These are phyloP conservation scores for Scutellaria barbata DNA, from an alignment of 257 asterid species.

Conservation along the genomic window DNA sequence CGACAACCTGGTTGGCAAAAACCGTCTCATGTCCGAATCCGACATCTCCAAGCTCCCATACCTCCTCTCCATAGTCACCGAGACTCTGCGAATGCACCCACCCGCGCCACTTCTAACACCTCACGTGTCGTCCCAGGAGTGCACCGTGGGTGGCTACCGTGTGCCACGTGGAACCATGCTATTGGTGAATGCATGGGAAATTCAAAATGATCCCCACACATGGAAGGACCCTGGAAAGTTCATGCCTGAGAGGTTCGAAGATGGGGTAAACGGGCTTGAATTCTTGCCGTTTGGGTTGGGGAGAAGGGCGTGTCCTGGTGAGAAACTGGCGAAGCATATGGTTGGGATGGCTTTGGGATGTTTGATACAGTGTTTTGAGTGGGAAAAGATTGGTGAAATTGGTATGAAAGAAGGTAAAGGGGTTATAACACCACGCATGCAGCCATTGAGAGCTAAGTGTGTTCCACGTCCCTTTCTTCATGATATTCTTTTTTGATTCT, in stretches of 20 bases:
- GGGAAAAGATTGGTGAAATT: slow-evolving; percentile 41
- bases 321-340: slow-evolving; percentile 39
- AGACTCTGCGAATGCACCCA: slow-evolving; percentile 47
- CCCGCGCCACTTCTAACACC: slow-evolving; percentile 46
- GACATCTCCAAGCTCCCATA: slow-evolving; percentile 42
- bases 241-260: slow-evolving; percentile 41
- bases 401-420: slow-evolving; percentile 45
- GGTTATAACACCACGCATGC: slow-evolving; percentile 34
- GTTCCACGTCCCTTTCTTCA: slow-evolving; percentile 35
- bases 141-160: slow-evolving; percentile 32
- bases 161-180: slow-evolving; percentile 46
- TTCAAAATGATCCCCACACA: slow-evolving; percentile 31
- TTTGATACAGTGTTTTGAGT: slow-evolving; percentile 48
- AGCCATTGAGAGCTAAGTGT: slow-evolving; percentile 42
- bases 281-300: slow-evolving; percentile 48
- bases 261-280: slow-evolving; percentile 29
- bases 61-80: slow-evolving; percentile 43
- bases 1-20: slow-evolving; percentile 33
- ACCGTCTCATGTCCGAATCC: slow-evolving; percentile 32
- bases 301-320: slow-evolving; percentile 51
- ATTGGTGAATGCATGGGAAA: slow-evolving; percentile 46
- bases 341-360: slow-evolving; percentile 44
- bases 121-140: slow-evolving; percentile 38
- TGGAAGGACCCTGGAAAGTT: slow-evolving; percentile 42
- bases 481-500: slow-evolving; percentile 19